Evolutionary conservation across 805 yeast genomes (phyloP).

Genomic region (Middelhovenomyces tepae): DNA sequence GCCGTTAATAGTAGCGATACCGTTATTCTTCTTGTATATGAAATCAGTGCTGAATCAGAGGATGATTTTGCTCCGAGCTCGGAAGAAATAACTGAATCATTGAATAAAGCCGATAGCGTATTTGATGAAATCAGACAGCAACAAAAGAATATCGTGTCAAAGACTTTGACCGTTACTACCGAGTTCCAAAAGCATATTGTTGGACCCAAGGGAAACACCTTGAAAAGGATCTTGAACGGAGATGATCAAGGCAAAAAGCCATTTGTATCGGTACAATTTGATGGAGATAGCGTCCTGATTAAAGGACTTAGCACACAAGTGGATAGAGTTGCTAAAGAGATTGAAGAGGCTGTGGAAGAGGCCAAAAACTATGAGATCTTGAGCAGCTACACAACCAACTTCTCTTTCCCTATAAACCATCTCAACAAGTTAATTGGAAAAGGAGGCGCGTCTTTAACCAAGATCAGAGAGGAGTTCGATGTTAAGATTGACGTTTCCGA

Average conservation of each 20-base stretch:
- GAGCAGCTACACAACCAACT: conserved; percentile 35
- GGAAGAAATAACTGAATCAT: conserved; percentile 46
- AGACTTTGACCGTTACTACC: conserved; percentile 42
- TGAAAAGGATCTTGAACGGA: conserved; percentile 34
- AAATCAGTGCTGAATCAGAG: conserved; percentile 33
- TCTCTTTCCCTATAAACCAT: conserved; percentile 56
- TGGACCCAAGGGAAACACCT: conserved; percentile 55
- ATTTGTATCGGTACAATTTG: conserved; percentile 26
- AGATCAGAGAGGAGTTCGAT: conserved; percentile 62
- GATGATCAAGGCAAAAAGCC: conserved; percentile 32
- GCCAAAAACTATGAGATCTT: conserved; percentile 42
- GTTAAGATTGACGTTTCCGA: conserved; percentile 69
- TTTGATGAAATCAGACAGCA: conserved; percentile 52
- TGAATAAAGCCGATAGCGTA: conserved; percentile 41
- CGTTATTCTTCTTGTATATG: conserved; percentile 47
- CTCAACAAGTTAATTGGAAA: conserved; percentile 84
- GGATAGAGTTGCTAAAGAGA: conserved; percentile 40
- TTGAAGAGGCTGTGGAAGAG: conserved; percentile 47
- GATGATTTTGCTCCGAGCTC: conserved; percentile 66
- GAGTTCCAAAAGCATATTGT: conserved; percentile 50
- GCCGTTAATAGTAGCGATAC: conserved; percentile 31
- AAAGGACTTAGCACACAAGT: conserved; percentile 68
- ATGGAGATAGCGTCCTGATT: conserved; percentile 41
- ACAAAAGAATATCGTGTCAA: conserved; percentile 44
- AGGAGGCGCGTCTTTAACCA: conserved; percentile 66